Base-by-base conservation (phyloP, 2,329 filamentous ascomycete species). In the Didymella glomerata region DNA sequence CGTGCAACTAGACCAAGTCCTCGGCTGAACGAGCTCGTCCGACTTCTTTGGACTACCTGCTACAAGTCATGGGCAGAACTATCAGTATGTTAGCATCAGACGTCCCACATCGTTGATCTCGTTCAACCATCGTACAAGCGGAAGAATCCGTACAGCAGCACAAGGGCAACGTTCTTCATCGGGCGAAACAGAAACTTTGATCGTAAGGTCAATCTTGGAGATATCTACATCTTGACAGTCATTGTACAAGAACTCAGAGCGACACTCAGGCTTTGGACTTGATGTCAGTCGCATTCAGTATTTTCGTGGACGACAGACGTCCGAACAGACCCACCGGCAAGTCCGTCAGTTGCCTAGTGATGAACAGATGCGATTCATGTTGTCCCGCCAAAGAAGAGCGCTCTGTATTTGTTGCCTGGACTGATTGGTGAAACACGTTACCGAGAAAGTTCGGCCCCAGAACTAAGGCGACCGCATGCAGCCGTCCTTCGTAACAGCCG, bases 41-140 rank as follows among this genome's bases (percentile, higher is more conserved):
- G 48, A 28, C 14, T 20, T 11, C 3, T 24, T 11, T 18, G 6
- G 32, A 27, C 2, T 30, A 27, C 22, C 20, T 38, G 27, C 28
- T 45, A 45, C 36, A 58, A 58, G 49, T 48, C 49, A 48, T 58
- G 9, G 32, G 9, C n/a, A n/a, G 24, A 2, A 20, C 24, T 40
- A 25, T 8, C 5, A 25, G 14, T 24, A 25, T 22, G 49, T 20
- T 24, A 30, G 5, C 36, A 41, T 24, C 13, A 32, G 22, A 22
- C 18, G 36, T 48, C 49, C 47, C 49, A 45, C 36, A 30, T 42
- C n/a, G n/a, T 40, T n/a, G 8, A 3, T 11, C 11, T 40, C 36
- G 34, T 30, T 32, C 8, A 14, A 9, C 4, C 20, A 4, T 25
- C 16, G 18, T n/a, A 27, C 18, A 18, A 44, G 38, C 38, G 22